Evolutionary conservation across 371 early-diverging fungal genomes (phyloP), one percentile per base, ranked within the genome.

Genomic region (Mucor irregularis): DNA sequence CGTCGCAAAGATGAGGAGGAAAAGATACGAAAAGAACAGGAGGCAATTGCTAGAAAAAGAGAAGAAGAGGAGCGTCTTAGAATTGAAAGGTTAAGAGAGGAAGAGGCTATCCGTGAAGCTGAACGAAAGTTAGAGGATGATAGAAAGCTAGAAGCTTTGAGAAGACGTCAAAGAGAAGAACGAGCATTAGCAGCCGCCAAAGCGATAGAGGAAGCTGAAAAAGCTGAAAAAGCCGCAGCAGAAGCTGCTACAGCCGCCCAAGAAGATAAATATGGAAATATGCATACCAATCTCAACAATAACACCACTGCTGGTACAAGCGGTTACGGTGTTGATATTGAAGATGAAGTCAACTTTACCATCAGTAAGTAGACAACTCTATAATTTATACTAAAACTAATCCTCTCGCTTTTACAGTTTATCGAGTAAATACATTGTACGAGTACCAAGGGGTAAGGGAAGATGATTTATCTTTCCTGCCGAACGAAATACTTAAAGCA

Each of bases 311-410:
- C 74, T 38, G 74, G 74, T 21, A 72, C 70, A 28, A 74, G 70
- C 58, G 72, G 71, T 7, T 72, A 72, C 54, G 73, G 74, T 17
- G 53, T 73, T 33, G 78, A 78, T 49, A 53, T 78, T 22, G 74
- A 73, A 43, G 78, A 78, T 46, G 78, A 78, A 63, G 78, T 78
- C 2, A 73, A 78, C 49, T 78, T 78, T 50, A 61, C 58, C 16
- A 70, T 62, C 29, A 72, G 78, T 74, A 73, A 62, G 69, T 50
- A n/a, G 42, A 39, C 21, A 0, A 7, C 3, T 42, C 2, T 22
- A 1, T 24, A 22, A 9, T 11, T 4, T 11, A 4, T 22, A 8
- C 14, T 4, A 11, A 21, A 22, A 24, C 13, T 25, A 16, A 14
- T 22, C 8, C n/a, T 38, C 11, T 47, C 7, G 35, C 21, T 5